Evolutionary conservation across 768 basidiomycete species (phyloP).

Genomic region (Pleurotus sapidus): DNA sequence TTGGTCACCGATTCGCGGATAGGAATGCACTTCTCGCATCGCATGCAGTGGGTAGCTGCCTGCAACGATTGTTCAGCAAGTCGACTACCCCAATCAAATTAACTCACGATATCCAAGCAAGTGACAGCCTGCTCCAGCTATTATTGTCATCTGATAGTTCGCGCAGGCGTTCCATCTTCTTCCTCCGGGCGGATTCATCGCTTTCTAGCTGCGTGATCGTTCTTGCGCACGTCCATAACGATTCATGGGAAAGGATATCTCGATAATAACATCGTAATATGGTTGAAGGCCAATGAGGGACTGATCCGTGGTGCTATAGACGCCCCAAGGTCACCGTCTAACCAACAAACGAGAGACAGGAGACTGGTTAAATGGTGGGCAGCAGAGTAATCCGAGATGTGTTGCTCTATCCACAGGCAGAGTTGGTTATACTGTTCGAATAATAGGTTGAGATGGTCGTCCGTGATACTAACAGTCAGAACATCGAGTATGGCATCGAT

Average conservation of each 20-base stretch:
- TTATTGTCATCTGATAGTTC: not conserved
- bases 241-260: not conserved
- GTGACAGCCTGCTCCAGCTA: not conserved
- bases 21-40: too few relatives aligned
- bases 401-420: constrained; percentile 55
- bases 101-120: not conserved
- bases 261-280: constrained; percentile 43
- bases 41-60: too few relatives aligned
- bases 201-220: not conserved
- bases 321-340: constrained; percentile 1
- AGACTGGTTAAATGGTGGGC: constrained; percentile 50
- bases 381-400: constrained; percentile 68
- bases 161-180: not conserved
- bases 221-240: not conserved
- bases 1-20: not conserved
- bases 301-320: constrained; percentile 3
- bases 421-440: constrained; percentile 32
- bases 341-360: constrained; percentile 22
- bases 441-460: constrained; percentile 30
- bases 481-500: constrained; percentile 29
- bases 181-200: not conserved
- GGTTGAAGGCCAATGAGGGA: constrained; percentile 24
- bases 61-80: too few relatives aligned
- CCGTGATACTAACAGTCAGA: constrained; percentile 11
- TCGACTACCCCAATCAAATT: too few relatives aligned